Base-by-base conservation (phyloP, 2,329 filamentous ascomycete species). In the Fusarium albosuccineum region DNA sequence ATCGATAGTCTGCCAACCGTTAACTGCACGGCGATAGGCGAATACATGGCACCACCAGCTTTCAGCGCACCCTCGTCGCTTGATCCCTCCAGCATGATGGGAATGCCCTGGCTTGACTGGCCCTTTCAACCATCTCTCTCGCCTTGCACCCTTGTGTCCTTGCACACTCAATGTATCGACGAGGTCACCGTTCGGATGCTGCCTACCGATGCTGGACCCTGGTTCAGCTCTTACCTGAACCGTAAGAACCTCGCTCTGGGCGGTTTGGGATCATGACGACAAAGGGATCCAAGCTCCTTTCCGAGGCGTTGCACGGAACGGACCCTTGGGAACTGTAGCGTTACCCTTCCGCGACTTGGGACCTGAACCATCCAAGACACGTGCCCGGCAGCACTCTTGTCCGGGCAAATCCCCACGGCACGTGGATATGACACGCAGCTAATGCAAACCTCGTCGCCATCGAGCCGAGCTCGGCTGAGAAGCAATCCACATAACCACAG, bases 21-120 rank as follows among this genome's bases (percentile, higher is more conserved):
- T 39, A 44, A 30, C 46, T 52, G 33, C 5, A 46, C 33, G 17
- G 33, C 41, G 44, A 48, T 64, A 51, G 44, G 39, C 45, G 34
- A 48, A 40, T 56, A 48, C 29, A 56, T 57, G n/a, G 41, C 40
- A 41, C 51, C 58, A 64, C 41, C 22, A 48, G 30, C 17, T 48
- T 36, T 22, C 11, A 26, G 26, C n/a, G 45, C 40, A 33, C 40
- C 50, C 34, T 17, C 22, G 22, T 54, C 36, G 27, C 41, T 22
- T 44, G 41, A 33, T 17, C 16, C 41, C 44, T 40, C 33, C 34
- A 39, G 29, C 13, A 51, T 26, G 41, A 56, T 48, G 26, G 50
- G 49, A 22, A 45, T 39, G 34, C 30, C 30, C 51, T 22, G 45
- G 17, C 33, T 49, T 16, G 45, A 17, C 27, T 14, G 14, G 33